Evolutionary conservation across 2,329 filamentous ascomycete species (phyloP).

Genomic region (Sporothrix brunneoviolacea): DNA sequence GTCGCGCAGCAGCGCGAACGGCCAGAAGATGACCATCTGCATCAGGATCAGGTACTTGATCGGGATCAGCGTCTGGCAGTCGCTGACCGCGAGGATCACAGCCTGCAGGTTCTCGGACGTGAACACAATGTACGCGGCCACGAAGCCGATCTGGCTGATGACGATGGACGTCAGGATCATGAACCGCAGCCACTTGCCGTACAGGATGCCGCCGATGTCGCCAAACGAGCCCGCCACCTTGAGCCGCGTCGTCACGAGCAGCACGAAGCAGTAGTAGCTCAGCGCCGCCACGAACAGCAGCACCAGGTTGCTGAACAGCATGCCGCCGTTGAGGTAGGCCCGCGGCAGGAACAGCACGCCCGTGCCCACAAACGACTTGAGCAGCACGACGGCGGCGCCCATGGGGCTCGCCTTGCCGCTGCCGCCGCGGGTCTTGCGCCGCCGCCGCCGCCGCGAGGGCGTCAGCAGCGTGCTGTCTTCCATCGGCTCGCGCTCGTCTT

Average conservation of each 20-base stretch:
- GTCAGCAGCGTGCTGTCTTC: slow-evolving; percentile 82
- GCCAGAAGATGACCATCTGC: slow-evolving; percentile 92
- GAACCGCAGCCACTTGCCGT: slow-evolving; percentile 81
- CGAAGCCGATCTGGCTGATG: slow-evolving; percentile 90
- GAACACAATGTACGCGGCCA: slow-evolving; percentile 93
- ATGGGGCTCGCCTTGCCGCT: slow-evolving; percentile 71
- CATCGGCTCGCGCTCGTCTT: slow-evolving; percentile 70
- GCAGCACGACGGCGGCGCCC: slow-evolving; percentile 73
- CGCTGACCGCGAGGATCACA: slow-evolving; percentile 83
- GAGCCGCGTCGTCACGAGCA: slow-evolving; percentile 80
- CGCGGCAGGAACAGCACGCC: slow-evolving; percentile 89
- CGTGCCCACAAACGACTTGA: slow-evolving; percentile 97
- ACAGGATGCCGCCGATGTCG: slow-evolving; percentile 88
- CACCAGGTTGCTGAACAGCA: slow-evolving; percentile 91
- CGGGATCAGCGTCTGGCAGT: slow-evolving; percentile 78
- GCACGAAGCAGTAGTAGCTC: slow-evolving; percentile 96
- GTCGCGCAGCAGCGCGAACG: slow-evolving; percentile 87
- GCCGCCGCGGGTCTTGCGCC: slow-evolving; percentile 66
- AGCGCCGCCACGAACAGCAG: slow-evolving; percentile 77
- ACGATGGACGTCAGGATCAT: slow-evolving; percentile 89
- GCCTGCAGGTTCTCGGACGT: slow-evolving; percentile 93
- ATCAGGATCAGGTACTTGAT: slow-evolving; percentile 87
- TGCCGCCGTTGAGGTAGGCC: slow-evolving; percentile 91
- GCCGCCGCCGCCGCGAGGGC: slow-evolving; percentile 64
- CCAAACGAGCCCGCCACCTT: slow-evolving; percentile 92